These are phyloP conservation scores for Strigomonas culicis DNA, from an alignment of 208 protist genomes.

Conservation along the genomic window DNA sequence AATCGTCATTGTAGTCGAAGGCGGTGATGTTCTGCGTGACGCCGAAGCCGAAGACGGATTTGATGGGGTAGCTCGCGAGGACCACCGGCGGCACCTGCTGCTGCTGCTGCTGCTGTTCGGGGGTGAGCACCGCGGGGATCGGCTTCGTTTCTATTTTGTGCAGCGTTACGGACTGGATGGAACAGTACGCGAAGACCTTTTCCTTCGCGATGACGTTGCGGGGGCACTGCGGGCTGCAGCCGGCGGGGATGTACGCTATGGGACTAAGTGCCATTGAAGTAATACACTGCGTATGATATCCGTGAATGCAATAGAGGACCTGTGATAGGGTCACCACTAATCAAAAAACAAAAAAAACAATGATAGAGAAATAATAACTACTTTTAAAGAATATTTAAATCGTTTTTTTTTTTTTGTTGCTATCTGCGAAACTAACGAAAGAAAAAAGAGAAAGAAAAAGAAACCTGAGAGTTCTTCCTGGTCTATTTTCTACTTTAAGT, in stretches of 20 bases:
- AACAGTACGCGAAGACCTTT: constrained; percentile 61
- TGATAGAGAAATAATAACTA: constrained; percentile 1
- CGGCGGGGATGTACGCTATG: constrained; percentile 56
- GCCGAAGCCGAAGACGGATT: constrained; percentile 48
- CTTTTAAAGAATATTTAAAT: not conserved
- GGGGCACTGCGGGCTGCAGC: constrained; percentile 58
- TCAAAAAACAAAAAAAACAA: constrained; percentile 7
- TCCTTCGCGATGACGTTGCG: constrained; percentile 46
- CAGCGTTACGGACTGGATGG: constrained; percentile 47
- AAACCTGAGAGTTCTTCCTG: not conserved
- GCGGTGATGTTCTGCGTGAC: constrained; percentile 39
- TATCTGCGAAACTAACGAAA: not conserved
- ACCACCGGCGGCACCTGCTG: constrained; percentile 18
- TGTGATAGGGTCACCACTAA: constrained; percentile 3
- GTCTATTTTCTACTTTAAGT: constrained; percentile 1
- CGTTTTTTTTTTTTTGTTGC: not conserved
- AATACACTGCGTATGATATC: constrained; percentile 2
- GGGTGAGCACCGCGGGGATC: constrained; percentile 12
- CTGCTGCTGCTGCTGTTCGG: constrained; percentile 16
- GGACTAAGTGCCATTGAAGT: constrained; percentile 60
- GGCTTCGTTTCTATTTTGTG: constrained; percentile 33
- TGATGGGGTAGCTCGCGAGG: constrained; percentile 45
- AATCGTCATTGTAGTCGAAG: constrained; percentile 84
- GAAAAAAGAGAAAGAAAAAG: constrained; percentile 11
- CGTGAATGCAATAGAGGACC: constrained; percentile 2